Conservation (phyloP, 1,139 yeast genomes). For the Spathaspora sp. region DNA sequence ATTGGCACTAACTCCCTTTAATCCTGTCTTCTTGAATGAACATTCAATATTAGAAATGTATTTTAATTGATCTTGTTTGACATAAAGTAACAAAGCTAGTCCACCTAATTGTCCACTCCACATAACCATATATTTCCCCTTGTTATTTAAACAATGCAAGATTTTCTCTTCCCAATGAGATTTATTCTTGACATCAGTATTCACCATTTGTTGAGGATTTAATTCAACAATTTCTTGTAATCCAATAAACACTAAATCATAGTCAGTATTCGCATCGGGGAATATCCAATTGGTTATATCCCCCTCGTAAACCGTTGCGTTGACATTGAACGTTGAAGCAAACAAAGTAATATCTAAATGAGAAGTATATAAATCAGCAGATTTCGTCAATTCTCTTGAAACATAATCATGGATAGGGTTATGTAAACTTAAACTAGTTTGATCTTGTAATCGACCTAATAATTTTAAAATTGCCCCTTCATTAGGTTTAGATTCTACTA, state of each 20-base stretch:
- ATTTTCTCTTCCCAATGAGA: slow-evolving; percentile 79
- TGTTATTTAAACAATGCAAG: slow-evolving; percentile 51
- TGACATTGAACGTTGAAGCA: slow-evolving; percentile 71
- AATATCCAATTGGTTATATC: slow-evolving; percentile 59
- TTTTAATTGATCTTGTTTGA: slow-evolving; percentile 49
- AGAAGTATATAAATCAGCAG: slow-evolving; percentile 50
- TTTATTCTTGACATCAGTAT: slow-evolving; percentile 71
- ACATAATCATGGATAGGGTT: slow-evolving; percentile 76
- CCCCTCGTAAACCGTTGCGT: slow-evolving; percentile 56
- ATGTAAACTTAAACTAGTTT: slow-evolving; percentile 46
- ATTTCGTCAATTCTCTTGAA: slow-evolving; percentile 50
- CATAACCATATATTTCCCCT: slow-evolving; percentile 60
- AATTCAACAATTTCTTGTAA: slow-evolving; percentile 91
- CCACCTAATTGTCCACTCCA: slow-evolving; percentile 95
- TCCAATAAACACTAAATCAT: slow-evolving; percentile 81
- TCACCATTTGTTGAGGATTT: slow-evolving; percentile 85
- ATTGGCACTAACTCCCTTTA: slow-evolving; percentile 93
- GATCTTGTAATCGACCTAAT: slow-evolving; percentile 50
- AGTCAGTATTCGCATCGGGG: slow-evolving; percentile 31
- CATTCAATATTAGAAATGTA: slow-evolving; percentile 70
- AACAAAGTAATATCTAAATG: slow-evolving; percentile 52
- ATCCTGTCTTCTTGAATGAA: slow-evolving; percentile 84
- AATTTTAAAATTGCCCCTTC: slow-evolving; percentile 50
- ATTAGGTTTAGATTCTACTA: slow-evolving; percentile 40
- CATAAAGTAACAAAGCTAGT: slow-evolving; percentile 73